A percentile compares a stretch with the other conserved stretches of the same genome.
These are phyloP conservation scores for Rosa chinensis DNA, from an alignment of 306 rosid species.

Conservation along the genomic window DNA sequence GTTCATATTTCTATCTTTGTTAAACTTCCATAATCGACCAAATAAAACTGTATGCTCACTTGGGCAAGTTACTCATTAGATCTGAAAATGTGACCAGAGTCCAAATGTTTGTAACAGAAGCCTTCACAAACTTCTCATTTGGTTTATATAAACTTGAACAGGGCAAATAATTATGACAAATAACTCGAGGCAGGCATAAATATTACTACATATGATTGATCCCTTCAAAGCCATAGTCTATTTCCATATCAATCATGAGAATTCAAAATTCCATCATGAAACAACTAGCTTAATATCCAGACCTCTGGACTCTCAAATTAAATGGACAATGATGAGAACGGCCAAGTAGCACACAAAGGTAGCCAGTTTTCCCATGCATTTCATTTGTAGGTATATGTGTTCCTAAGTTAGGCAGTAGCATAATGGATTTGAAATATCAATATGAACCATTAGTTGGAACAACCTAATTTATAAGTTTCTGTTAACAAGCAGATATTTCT, in stretches of 20 bases:
- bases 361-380: not conserved
- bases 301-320: not conserved
- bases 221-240: not conserved
- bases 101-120: not conserved
- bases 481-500: not conserved
- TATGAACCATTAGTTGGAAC: not conserved
- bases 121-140: not conserved
- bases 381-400: not conserved
- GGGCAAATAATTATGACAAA: not conserved
- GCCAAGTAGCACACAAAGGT: not conserved
- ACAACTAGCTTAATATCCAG: not conserved
- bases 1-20: not conserved
- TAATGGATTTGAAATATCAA: not conserved
- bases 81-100: not conserved
- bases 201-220: not conserved
- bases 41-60: not conserved
- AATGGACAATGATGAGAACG: not conserved
- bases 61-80: not conserved
- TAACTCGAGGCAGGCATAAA: not conserved
- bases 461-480: not conserved
- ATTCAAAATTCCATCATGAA: not conserved
- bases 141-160: not conserved
- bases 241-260: not conserved
- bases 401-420: not conserved
- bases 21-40: not conserved